A percentile compares a stretch with the other conserved stretches of the same genome.
Conservation (phyloP, 1,284 basidiomycete genomes). For the Ustilago nuda region DNA sequence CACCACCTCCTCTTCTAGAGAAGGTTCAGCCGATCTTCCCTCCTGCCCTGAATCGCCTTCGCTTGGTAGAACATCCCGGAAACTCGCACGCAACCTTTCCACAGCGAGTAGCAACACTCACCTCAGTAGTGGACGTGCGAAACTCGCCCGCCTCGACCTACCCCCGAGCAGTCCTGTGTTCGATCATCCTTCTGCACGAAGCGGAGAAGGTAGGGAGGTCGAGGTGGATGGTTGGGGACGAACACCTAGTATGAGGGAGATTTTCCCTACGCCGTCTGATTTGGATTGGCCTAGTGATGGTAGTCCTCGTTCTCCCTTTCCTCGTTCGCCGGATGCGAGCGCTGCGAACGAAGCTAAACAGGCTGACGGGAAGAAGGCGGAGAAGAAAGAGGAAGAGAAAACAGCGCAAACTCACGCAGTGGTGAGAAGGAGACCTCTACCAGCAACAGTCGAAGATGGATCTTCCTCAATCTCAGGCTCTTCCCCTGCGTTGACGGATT, state of each 20-base stretch:
- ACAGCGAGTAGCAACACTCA: conserved; percentile 9
- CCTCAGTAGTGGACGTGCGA: conserved; percentile 19
- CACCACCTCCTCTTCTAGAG: conserved; percentile 16
- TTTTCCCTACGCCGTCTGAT: conserved; percentile 55
- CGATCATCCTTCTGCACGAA: conserved; percentile 35
- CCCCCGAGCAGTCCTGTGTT: conserved; percentile 44
- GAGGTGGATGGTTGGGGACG: conserved; percentile 52
- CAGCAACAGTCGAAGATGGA: conserved; percentile 66
- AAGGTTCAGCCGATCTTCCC: conserved; percentile 35
- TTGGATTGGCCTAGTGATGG: conserved; percentile 44
- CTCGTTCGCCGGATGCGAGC: background rate
- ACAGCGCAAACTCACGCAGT: conserved; percentile 7
- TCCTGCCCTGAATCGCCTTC: conserved; percentile 41
- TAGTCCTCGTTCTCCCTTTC: background rate
- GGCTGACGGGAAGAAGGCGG: conserved; percentile 12
- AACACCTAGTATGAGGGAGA: conserved; percentile 51
- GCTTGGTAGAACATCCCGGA: conserved; percentile 28
- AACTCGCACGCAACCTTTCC: conserved; percentile 35
- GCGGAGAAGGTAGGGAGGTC: conserved; percentile 20
- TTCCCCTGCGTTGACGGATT: conserved; percentile 41
- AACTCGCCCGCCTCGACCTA: conserved; percentile 40
- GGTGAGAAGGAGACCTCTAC: conserved; percentile 49
- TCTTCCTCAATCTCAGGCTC: conserved; percentile 49
- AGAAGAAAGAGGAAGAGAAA: conserved; percentile 7
- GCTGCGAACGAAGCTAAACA: background rate